These are phyloP conservation scores for Curvularia spicifera DNA, from an alignment of 2,329 filamentous ascomycete species.

Conservation along the genomic window DNA sequence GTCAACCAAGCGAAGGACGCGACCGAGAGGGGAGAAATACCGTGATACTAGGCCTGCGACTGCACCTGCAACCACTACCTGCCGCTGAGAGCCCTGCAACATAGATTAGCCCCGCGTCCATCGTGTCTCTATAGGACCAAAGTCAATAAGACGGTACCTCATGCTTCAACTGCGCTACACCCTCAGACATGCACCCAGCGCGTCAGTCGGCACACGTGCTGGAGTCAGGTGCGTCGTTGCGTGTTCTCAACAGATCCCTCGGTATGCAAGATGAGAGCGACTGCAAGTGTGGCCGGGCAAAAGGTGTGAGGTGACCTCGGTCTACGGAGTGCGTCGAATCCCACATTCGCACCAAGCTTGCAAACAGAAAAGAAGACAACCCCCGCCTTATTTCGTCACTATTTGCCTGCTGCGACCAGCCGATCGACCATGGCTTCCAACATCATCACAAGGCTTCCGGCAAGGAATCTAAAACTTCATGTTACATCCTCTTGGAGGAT, in stretches of 20 bases:
- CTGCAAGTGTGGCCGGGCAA: slow-evolving; percentile 24
- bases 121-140: neutral
- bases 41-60: slow-evolving; percentile 86
- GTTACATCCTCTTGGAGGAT: neutral
- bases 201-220: slow-evolving; percentile 32
- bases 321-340: slow-evolving; percentile 23
- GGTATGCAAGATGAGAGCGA: slow-evolving; percentile 16
- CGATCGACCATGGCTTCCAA: slow-evolving; percentile 36
- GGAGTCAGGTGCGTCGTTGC: slow-evolving; percentile 12
- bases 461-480: slow-evolving; percentile 3
- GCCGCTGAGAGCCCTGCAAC: slow-evolving; percentile 66
- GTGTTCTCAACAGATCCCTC: slow-evolving; percentile 20
- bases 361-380: slow-evolving; percentile 28
- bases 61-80: slow-evolving; percentile 70
- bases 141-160: slow-evolving; percentile 57
- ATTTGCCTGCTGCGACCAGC: slow-evolving; percentile 13
- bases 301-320: slow-evolving; percentile 26
- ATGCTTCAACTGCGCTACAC: slow-evolving; percentile 70
- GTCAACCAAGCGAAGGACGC: slow-evolving; percentile 8
- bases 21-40: slow-evolving; percentile 55
- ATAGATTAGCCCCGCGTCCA: slow-evolving; percentile 7
- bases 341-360: slow-evolving; percentile 23
- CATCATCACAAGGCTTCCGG: slow-evolving; percentile 28
- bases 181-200: slow-evolving; percentile 67
- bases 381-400: slow-evolving; percentile 19